phyloP scores from a whole-genome alignment of 139 green algal species.

The Tetraselmis chui region DNA sequence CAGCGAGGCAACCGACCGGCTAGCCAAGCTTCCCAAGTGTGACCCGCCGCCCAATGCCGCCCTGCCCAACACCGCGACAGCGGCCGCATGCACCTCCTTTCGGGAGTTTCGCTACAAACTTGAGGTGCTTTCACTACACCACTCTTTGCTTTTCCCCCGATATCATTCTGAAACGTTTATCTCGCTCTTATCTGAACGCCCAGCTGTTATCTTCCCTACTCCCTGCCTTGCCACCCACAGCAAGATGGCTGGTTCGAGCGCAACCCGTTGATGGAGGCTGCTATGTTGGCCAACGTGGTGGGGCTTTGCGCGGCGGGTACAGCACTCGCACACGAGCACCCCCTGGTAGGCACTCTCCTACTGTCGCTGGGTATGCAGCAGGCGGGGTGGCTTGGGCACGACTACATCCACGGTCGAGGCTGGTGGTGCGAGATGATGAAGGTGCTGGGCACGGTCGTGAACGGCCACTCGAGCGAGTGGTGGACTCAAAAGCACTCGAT shows the following conservation, averaged over 20 bases:
- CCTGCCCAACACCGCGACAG: neutral
- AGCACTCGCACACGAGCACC: slow-evolving; percentile 15
- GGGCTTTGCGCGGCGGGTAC: slow-evolving; percentile 18
- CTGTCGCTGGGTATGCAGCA: slow-evolving; percentile 24
- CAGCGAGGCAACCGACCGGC: slow-evolving; percentile 1
- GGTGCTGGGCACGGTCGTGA: slow-evolving; percentile 17
- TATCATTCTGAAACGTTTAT: neutral
- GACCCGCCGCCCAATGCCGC: slow-evolving; percentile 10
- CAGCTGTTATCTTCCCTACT: neutral
- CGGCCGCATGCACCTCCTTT: neutral
- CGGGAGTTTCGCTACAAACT: neutral
- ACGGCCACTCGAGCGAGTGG: slow-evolving; percentile 26
- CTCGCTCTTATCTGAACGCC: no score
- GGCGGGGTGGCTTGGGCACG: slow-evolving; percentile 28
- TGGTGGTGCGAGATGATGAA: slow-evolving; percentile 20
- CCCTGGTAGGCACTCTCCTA: slow-evolving; percentile 6
- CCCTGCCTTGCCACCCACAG: slow-evolving; percentile 3
- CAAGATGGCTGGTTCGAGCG: slow-evolving; percentile 25
- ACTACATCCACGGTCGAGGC: slow-evolving; percentile 30
- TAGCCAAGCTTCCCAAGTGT: slow-evolving; percentile 22
- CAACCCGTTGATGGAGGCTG: slow-evolving; percentile 15
- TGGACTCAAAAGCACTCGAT: slow-evolving; percentile 30
- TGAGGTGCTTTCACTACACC: neutral
- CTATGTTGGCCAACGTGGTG: slow-evolving; percentile 19
- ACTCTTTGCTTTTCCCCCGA: neutral